Base-by-base conservation (phyloP, 75 land plant genomes). In the Selaginella tamariscina region DNA sequence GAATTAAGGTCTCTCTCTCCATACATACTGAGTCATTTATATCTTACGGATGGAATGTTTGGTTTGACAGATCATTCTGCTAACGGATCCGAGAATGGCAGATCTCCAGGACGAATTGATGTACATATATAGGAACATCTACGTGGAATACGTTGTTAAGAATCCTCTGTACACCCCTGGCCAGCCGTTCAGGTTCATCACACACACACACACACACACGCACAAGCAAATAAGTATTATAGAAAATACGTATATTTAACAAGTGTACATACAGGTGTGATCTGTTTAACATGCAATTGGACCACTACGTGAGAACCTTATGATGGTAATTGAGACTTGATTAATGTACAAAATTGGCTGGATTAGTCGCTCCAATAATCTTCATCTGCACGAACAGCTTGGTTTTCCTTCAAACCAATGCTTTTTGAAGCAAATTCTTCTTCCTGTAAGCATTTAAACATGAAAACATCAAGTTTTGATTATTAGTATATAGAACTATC, bases 61-160 rank as follows among this genome's bases (percentile, higher is more conserved):
- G 13, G 23, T 0, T 31, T 23, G 72, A 71, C 78, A 89, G 87
- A 74, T 89, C n/a, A 80, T 89, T n/a, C 65, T 94, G 74, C 76
- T 89, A 24, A 94, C 96, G 49, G 80, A 89, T 79, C 91, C 96
- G 11, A 82, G 83, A 69, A 85, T 83, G 66, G 85, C 91, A 44
- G 98, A 89, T 77, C 86, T 81, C 32, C 82, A 86, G 22, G 96
- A 94, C n/a, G 78, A 96, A 2, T 72, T 94, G 56, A 89, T 74
- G 77, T 73, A 82, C 68, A 94, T 94, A 56, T 94, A 94, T 80
- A 77, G 65, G 57, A 89, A 90, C 75, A 78, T 94, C 56, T 94
- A 94, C 76, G 98, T 94, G 64, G 91, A 94, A 62, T 90, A 87
- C 79, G 98, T 90, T 33, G 86, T 84, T 63, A 89, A 89, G 85